Conservation (phyloP, 768 basidiomycete species). For the Trametes villosa region DNA sequence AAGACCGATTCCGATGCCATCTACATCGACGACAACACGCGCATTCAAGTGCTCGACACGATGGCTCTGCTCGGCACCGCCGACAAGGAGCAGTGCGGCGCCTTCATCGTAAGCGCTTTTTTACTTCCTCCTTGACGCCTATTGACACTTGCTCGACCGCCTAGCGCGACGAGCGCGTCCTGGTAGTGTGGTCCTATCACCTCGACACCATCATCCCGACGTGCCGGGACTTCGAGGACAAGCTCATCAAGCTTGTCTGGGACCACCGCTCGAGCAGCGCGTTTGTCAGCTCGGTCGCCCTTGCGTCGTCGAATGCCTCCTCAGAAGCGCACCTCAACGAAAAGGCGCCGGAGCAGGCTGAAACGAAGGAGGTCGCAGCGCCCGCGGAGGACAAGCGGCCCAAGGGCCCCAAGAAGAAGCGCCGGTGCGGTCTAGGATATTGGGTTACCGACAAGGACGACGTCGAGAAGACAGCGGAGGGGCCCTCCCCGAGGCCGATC, state of each 20-base stretch:
- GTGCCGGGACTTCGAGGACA: constrained; percentile 71
- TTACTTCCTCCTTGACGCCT: background rate
- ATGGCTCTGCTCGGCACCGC: constrained; percentile 70
- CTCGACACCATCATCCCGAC: constrained; percentile 78
- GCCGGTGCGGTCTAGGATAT: constrained; percentile 31
- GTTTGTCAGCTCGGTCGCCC: constrained; percentile 35
- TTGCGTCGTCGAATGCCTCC: constrained; percentile 49
- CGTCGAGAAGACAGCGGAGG: constrained; percentile 52
- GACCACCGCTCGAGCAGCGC: constrained; percentile 46
- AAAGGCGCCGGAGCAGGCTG: constrained; percentile 38
- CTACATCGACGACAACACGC: constrained; percentile 77
- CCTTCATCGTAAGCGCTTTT: constrained; percentile 69
- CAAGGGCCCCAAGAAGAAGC: constrained; percentile 23
- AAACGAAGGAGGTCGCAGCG: constrained; percentile 25
- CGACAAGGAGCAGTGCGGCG: constrained; percentile 91
- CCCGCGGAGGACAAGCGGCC: constrained; percentile 12
- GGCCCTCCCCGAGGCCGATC: constrained; percentile 38
- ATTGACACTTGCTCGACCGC: background rate
- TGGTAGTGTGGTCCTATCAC: constrained; percentile 85
- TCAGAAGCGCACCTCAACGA: constrained; percentile 56
- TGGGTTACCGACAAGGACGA: constrained; percentile 43
- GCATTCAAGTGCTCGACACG: constrained; percentile 83
- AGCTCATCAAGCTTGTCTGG: constrained; percentile 85
- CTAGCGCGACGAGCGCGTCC: constrained; percentile 81
- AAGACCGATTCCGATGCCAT: constrained; percentile 62